phyloP scores from a whole-genome alignment of 257 asterid genomes.

The Solanum bulbocastanum region DNA sequence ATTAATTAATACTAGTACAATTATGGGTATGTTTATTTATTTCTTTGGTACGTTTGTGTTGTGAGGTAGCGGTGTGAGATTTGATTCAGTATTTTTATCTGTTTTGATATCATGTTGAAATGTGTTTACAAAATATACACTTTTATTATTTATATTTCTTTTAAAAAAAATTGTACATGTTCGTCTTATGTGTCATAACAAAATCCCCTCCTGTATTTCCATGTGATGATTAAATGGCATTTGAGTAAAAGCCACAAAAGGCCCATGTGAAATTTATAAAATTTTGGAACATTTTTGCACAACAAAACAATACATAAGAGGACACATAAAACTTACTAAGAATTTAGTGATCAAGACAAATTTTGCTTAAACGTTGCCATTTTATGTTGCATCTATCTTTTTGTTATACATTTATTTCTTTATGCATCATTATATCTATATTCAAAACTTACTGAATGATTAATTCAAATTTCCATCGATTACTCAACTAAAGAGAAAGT shows the following conservation, averaged over 20 bases:
- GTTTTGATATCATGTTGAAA: not conserved
- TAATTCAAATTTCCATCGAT: no score
- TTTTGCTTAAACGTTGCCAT: not conserved
- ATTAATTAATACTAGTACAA: not conserved
- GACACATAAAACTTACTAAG: not conserved
- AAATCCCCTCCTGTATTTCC: not conserved
- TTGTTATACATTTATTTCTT: no score
- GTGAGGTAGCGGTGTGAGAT: not conserved
- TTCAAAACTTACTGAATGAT: no score
- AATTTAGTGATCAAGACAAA: not conserved
- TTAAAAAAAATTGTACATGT: not conserved
- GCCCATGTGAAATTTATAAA: not conserved
- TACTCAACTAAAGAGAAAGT: no score
- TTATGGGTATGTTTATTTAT: not conserved
- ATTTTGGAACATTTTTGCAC: not conserved
- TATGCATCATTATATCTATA: not conserved
- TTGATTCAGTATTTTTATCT: rapidly evolving
- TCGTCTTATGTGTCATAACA: not conserved
- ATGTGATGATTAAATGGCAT: not conserved
- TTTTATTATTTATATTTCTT: not conserved
- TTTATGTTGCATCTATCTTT: no score
- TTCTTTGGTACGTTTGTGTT: not conserved
- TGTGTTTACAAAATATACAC: not conserved
- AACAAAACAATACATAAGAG: not conserved
- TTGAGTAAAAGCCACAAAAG: not conserved